A percentile compares a stretch with the other conserved stretches of the same genome.
These are phyloP conservation scores for Fusarium torulosum DNA, from an alignment of 2,329 filamentous ascomycete species.

Conservation along the genomic window DNA sequence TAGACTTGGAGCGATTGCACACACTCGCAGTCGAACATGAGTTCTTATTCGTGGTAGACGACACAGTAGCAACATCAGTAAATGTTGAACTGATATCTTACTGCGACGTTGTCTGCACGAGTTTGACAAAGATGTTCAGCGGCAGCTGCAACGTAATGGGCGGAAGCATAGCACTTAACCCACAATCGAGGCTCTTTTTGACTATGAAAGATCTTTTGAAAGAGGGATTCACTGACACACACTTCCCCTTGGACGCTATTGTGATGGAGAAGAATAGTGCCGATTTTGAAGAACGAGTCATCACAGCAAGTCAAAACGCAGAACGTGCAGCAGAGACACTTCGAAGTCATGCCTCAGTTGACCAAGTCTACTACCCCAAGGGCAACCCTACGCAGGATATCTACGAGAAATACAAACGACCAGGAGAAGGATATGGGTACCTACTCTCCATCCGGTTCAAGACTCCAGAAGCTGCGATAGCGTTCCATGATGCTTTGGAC, in stretches of 20 bases:
- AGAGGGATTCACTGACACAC: slow-evolving; percentile 41
- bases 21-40: slow-evolving; percentile 52
- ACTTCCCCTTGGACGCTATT: slow-evolving; percentile 44
- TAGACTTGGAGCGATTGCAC: slow-evolving; percentile 48
- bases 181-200: slow-evolving; percentile 53
- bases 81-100: slow-evolving; percentile 60
- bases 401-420: slow-evolving; percentile 51
- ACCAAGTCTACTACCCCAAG: slow-evolving; percentile 58
- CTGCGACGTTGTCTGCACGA: slow-evolving; percentile 64
- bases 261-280: slow-evolving; percentile 57
- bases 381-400: slow-evolving; percentile 53
- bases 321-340: slow-evolving; percentile 47
- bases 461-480: slow-evolving; percentile 50
- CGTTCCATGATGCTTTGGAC: slow-evolving; percentile 63
- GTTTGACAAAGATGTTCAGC: slow-evolving; percentile 67
- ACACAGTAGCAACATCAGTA: slow-evolving; percentile 60
- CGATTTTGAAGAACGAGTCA: slow-evolving; percentile 53
- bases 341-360: slow-evolving; percentile 41
- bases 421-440: slow-evolving; percentile 62
- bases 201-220: slow-evolving; percentile 45
- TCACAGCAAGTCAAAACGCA: slow-evolving; percentile 45
- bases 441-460: slow-evolving; percentile 64
- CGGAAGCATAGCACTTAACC: slow-evolving; percentile 61
- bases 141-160: slow-evolving; percentile 67
- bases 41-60: slow-evolving; percentile 60